Evolutionary conservation across 371 early-diverging fungal genomes (phyloP).

Genomic region (Encephalitozoon romaleae): DNA sequence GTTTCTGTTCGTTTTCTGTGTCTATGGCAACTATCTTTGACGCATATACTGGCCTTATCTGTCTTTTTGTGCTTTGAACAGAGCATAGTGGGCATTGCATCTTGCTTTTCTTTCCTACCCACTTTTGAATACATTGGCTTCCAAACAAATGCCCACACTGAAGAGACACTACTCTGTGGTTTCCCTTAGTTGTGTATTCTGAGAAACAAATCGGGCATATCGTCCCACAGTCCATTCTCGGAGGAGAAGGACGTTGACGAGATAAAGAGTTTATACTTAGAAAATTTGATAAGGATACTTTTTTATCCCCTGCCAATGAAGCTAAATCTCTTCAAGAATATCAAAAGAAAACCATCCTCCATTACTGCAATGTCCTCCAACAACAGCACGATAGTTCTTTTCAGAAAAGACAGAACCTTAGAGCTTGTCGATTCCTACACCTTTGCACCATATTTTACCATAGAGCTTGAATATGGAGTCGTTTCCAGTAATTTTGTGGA

Average conservation of each 20-base stretch:
- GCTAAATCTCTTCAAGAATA: slow-evolving; percentile 27
- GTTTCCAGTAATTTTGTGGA: slow-evolving; percentile 11
- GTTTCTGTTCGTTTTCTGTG: slow-evolving; percentile 24
- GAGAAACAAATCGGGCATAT: slow-evolving; percentile 51
- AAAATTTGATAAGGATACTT: background rate
- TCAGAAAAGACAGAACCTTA: slow-evolving; percentile 15
- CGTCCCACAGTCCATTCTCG: slow-evolving; percentile 13
- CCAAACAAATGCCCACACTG: slow-evolving; percentile 56
- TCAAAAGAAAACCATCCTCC: slow-evolving; percentile 16
- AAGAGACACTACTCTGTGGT: slow-evolving; percentile 38
- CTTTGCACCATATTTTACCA: background rate
- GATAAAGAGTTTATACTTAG: background rate
- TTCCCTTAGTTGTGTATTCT: slow-evolving; percentile 38
- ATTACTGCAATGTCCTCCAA: slow-evolving; percentile 28
- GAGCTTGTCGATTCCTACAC: slow-evolving; percentile 18
- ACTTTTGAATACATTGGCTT: slow-evolving; percentile 36
- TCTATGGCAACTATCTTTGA: slow-evolving; percentile 34
- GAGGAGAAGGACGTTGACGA: background rate
- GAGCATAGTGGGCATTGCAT: slow-evolving; percentile 43
- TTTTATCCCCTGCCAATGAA: slow-evolving; percentile 21
- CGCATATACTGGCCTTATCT: slow-evolving; percentile 45
- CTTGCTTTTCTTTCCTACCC: slow-evolving; percentile 34
- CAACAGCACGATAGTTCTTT: slow-evolving; percentile 16
- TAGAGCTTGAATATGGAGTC: background rate
- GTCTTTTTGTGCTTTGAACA: slow-evolving; percentile 5